Base-by-base conservation (phyloP, 331 rosid species). In the Saraca asoca region DNA sequence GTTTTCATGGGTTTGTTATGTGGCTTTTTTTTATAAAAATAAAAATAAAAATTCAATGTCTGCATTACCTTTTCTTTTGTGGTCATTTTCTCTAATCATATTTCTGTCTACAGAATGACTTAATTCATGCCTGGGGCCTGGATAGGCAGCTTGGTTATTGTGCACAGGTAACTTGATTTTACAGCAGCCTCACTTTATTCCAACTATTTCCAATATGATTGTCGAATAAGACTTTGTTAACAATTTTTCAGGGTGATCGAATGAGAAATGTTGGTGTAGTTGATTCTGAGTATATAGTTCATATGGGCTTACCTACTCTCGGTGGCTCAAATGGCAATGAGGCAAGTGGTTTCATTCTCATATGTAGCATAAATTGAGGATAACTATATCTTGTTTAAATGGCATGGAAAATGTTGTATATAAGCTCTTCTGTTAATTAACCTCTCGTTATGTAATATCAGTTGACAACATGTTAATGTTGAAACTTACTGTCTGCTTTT, bases 71-170 rank as follows among this genome's bases (percentile, higher is more conserved):
- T 7, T 38, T 45, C 38, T 48, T 66, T 53, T 52, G 11, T 14
- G 9, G 15, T 52, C 50, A 61, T 70, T 24, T 24, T 39, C 43
- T 39, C 43, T 68, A 37, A 58, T 63, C 44, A 14, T 58, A n/a
- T 69, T 64, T 64, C 5, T 51, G 19, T 63, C 63, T 59, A 58
- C 95, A 93, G 98, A 93, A 90, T 82, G 98, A 93, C 80, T 77
- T 89, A 80, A 74, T 85, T 86, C 96, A 93, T 66, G 96, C 96
- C 14, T 93, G 98, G 98, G 98, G 98, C 70, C 79, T 93, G 24
- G 98, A 93, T 55, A 75, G 78, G 57, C 87, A 85, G 74, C 94
- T 93, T 35, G 98, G 98, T 60, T 93, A 93, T 69, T 93, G 98
- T 79, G 90, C 98, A 37, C 95, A 79, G 82, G 98, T 90, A 81